phyloP scores from a whole-genome alignment of 1,139 yeast genomes.

The Pneumocystis carinii region DNA sequence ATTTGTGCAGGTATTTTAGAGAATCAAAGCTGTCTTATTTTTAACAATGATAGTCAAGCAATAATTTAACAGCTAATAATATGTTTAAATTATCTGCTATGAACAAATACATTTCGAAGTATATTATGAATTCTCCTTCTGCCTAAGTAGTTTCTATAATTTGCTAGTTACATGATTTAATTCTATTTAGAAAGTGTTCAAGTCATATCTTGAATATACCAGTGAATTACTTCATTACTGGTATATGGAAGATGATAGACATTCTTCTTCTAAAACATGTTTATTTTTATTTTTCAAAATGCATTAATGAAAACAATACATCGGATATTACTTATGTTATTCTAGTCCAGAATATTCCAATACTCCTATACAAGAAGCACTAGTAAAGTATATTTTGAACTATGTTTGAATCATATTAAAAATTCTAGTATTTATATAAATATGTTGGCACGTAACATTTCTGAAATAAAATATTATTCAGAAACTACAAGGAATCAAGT shows the following conservation, averaged over 20 bases:
- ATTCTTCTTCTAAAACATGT: slow-evolving; percentile 75
- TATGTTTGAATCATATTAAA: neutral
- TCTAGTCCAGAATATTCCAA: neutral
- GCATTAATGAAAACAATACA: neutral
- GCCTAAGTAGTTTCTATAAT: neutral
- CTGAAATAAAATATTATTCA: neutral
- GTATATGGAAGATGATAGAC: slow-evolving; percentile 84
- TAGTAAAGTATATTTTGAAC: neutral
- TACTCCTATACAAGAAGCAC: neutral
- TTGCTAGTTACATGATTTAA: neutral
- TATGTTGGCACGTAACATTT: neutral
- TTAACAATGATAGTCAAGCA: slow-evolving; percentile 26
- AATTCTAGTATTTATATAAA: neutral
- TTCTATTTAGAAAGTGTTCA: neutral
- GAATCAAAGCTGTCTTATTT: slow-evolving; percentile 29
- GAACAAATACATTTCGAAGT: slow-evolving; percentile 64
- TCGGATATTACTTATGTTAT: neutral
- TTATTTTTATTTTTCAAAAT: slow-evolving; percentile 41
- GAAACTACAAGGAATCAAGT: neutral
- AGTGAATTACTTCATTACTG: slow-evolving; percentile 48
- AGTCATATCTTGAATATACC: slow-evolving; percentile 26
- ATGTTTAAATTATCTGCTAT: no score
- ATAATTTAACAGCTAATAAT: no score
- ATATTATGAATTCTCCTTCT: slow-evolving; percentile 29
- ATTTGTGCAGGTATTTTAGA: neutral